These are phyloP conservation scores for Cyclocybe cylindracea DNA, from an alignment of 768 basidiomycete species.

Conservation along the genomic window DNA sequence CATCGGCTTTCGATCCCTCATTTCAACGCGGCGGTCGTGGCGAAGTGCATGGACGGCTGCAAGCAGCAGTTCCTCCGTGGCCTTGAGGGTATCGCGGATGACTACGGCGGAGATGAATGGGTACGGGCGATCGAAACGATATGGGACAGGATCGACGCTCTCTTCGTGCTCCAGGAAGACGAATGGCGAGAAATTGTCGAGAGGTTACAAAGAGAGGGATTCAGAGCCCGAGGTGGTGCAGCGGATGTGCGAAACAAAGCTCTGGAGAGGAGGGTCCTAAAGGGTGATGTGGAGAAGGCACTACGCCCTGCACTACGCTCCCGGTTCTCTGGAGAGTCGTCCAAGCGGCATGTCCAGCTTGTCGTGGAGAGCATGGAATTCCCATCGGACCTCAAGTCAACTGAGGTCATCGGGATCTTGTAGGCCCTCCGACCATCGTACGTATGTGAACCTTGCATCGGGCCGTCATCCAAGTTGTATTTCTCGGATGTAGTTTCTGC, in stretches of 20 bases:
- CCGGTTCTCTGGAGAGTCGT: constrained; percentile 16
- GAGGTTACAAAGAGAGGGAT: constrained; percentile 13
- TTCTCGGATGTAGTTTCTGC: too few relatives aligned
- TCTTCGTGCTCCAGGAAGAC: constrained; percentile 19
- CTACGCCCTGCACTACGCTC: constrained; percentile 9
- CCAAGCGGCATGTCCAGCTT: constrained; percentile 10
- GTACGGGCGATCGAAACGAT: constrained; percentile 8
- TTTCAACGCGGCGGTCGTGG: constrained; percentile 8
- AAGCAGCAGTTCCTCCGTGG: constrained; percentile 7
- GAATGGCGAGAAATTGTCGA: constrained; percentile 12
- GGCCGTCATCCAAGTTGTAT: too few relatives aligned
- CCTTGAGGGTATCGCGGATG: constrained; percentile 18
- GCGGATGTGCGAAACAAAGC: constrained; percentile 1
- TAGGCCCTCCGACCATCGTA: not conserved
- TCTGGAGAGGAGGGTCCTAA: constrained; percentile 12
- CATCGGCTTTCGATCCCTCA: constrained; percentile 11
- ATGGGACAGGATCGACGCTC: constrained; percentile 22
- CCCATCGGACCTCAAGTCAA: constrained; percentile 18
- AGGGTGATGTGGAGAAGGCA: constrained; percentile 12
- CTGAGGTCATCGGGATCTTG: constrained; percentile 2
- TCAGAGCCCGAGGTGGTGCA: constrained; percentile 3
- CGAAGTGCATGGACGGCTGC: constrained; percentile 5
- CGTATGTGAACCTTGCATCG: too few relatives aligned
- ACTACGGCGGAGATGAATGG: constrained; percentile 25
- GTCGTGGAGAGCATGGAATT: constrained; percentile 16